Base-by-base conservation (phyloP, 176 grass and related monocot genomes). In the Panicum miliaceum region DNA sequence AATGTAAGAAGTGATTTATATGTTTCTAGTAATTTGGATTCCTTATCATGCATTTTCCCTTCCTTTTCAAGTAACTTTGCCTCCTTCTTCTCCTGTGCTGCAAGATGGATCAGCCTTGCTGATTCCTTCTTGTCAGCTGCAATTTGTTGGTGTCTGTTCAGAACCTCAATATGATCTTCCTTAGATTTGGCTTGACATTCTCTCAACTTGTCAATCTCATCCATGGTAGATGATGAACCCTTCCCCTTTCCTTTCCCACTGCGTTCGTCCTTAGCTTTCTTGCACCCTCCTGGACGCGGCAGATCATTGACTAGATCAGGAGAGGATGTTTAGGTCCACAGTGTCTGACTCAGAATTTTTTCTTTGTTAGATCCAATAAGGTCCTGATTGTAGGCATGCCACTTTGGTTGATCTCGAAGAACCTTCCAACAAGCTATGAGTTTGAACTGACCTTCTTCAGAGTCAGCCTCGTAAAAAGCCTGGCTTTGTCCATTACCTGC, bases 311-410 rank as follows among this genome's bases (percentile, higher is more conserved):
- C 2, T 7, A 41, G 18, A 20, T 41, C 18, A 32, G 2, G 0
- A 63, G 23, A 29, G 9, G 60, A 27, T 10, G 60, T 32, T 32
- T 2, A 32, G 25, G 2, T 63, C 60, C 2, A 61, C 64, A 3
- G 14, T 6, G 2, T 40, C 34, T 7, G 16, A 3, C 32, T 67
- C 64, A 37, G 64, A 67, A 16, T 8, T 18, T 6, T 38, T 38
- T 38, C 32, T 32, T 38, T 67, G 34, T 67, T 25, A 27, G 58
- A 12, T 8, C 56, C 58, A 61, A 40, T 67, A 2, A 68, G 36
- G 37, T 68, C 35, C 65, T 68, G 36, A 68, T 68, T 68, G 20
- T 68, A 68, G 20, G 65, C 14, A 38, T 68, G 65, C 65, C 65
- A 68, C 37, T 68, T 68, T 3, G 65, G 65, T 22, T 68, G 36